Base-by-base conservation (phyloP, 805 yeast genomes). In the Yamadazyma scolyti region DNA sequence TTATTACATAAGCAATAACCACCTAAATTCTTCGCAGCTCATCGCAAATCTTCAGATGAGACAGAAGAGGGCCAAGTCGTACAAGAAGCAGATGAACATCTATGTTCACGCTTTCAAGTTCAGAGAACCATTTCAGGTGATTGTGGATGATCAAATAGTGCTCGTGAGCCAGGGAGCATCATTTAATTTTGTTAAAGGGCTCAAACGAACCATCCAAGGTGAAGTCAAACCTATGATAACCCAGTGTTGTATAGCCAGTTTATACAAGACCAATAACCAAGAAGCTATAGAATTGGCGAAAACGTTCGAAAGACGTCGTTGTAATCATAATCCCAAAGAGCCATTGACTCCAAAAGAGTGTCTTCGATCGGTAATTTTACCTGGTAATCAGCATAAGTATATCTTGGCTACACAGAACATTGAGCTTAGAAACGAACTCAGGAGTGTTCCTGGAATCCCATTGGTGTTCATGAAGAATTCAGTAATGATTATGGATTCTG, bases 401-500 rank as follows among this genome's bases (percentile, higher is more conserved):
- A 71, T 86, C 17, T 85, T 93, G 9, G 97, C 95, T 1, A 73
- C 90, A 0, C 97, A 89, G 51, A 78, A 84, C 46, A 73, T 75
- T 15, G 69, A 73, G 16, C 64, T 89, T 31, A 73, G 98, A 44
- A 73, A 75, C 34, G 63, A 66, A 28, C 65, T 93, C 39, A 71
- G 97, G 43, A 65, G 65, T 18, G 67, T 88, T 8, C 95, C 98
- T 1, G 98, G 96, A 9, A 82, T 87, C 1, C 98, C 98, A 1
- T 57, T 93, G 42, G 65, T 90, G 7, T 89, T 83, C 54, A 78
- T 93, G 76, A 80, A 83, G 49, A 71, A 96, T 39, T 77, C 96
- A 1, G 98, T 93, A 11, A 85, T 93, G 90, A 79, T 93, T 16
- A 78, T 93, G 93, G 98, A 93, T 58, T 96, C 97, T 6, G 62